Base-by-base conservation (phyloP, 208 protist species). In the Leishmania guyanensis region DNA sequence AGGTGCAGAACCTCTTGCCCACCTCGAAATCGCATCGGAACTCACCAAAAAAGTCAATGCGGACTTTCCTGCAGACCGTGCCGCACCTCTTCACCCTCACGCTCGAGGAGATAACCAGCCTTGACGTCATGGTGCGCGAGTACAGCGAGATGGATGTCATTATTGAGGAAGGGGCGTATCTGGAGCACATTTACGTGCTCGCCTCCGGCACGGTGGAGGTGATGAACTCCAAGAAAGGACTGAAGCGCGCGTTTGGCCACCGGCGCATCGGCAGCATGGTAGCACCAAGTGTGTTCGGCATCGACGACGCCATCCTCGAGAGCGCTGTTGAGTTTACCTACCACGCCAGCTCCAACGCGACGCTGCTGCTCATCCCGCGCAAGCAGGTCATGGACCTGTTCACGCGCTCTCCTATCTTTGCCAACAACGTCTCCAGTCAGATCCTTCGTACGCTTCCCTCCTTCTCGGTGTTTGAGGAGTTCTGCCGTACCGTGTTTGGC, bases 101-200 rank as follows among this genome's bases (percentile, higher is more conserved):
- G 2, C 78, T 77, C 5, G 87, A 96, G 46, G 82, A 94, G 51
- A 90, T 95, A 29, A 76, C 77, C 8, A 73, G 82, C 8, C 85
- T 96, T 4, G 82, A 92, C 33, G 85, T 96, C 53, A 94, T 94
- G 88, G 83, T 96, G 16, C 88, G 93, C 48, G 93, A 96, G 82
- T 96, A 96, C 79, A 90, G 93, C n/a, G 87, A 86, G 62, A 91
- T 96, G 87, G 89, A 96, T 78, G 86, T 93, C 75, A 90, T 96
- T 78, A 89, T 95, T 54, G 91, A 95, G 64, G 91, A 95, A 56
- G 91, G 93, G 1, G 75, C 78, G 62, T 68, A 86, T 20, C 85
- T 96, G 33, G 83, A 93, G 84, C 92, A 96, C 75, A 88, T 96
- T 29, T 96, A 93, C 82, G 91, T 96, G 10, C 74, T 96, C 10